Conservation (phyloP, 2,329 filamentous ascomycete genomes). For the Cladobotryum protrusum region DNA sequence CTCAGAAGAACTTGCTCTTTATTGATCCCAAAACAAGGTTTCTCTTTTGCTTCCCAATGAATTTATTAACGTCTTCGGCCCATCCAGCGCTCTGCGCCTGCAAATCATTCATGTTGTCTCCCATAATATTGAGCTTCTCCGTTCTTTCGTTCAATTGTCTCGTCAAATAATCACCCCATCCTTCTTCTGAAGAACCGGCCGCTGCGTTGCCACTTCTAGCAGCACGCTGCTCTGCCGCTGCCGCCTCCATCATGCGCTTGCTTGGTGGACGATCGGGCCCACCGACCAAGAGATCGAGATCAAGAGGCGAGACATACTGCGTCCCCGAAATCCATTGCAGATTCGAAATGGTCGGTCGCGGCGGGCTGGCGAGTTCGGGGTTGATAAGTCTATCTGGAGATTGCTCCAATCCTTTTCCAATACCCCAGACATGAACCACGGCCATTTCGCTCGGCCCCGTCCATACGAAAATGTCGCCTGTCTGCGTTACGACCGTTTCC, state of each 20-base stretch:
- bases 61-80: slow-evolving; percentile 85
- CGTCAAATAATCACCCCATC: slow-evolving; percentile 73
- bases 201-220: slow-evolving; percentile 30
- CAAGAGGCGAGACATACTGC: slow-evolving; percentile 78
- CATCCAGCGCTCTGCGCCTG: slow-evolving; percentile 76
- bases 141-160: slow-evolving; percentile 86
- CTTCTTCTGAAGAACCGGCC: slow-evolving; percentile 43
- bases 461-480: slow-evolving; percentile 83
- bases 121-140: slow-evolving; percentile 75
- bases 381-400: slow-evolving; percentile 73
- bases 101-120: slow-evolving; percentile 77
- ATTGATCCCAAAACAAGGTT: slow-evolving; percentile 69
- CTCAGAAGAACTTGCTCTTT: slow-evolving; percentile 50
- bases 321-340: slow-evolving; percentile 96
- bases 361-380: slow-evolving; percentile 63
- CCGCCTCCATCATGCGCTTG: slow-evolving; percentile 79
- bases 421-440: slow-evolving; percentile 78
- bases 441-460: slow-evolving; percentile 80
- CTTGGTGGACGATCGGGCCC: slow-evolving; percentile 82
- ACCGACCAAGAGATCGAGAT: slow-evolving; percentile 86
- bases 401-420: slow-evolving; percentile 56
- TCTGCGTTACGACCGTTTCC: slow-evolving; percentile 64
- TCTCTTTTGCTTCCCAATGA: slow-evolving; percentile 78
- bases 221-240: slow-evolving; percentile 65
- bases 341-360: slow-evolving; percentile 88